Evolutionary conservation across 1,284 basidiomycete species (phyloP).

Genomic region (Cutaneotrichosporon cavernicola): DNA sequence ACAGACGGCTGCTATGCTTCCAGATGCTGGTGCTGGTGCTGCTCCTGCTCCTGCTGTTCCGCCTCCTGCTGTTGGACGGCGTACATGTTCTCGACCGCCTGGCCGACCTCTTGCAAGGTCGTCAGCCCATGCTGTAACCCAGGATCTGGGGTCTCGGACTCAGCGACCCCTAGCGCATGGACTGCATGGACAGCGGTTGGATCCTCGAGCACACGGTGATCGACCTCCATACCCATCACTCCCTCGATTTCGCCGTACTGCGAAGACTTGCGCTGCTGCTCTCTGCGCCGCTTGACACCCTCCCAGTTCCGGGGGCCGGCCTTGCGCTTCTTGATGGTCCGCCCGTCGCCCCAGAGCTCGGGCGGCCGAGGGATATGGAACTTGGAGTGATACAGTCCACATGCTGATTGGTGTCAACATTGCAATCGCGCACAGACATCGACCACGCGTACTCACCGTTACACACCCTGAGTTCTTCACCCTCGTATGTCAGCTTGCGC

Average conservation of each 20-base stretch:
- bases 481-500: conserved; percentile 41
- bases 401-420: conserved; percentile 32
- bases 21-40: background rate
- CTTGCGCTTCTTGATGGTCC: conserved; percentile 42
- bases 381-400: conserved; percentile 47
- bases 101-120: conserved; percentile 19
- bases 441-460: conserved; percentile 39
- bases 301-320: conserved; percentile 24
- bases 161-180: background rate
- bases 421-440: conserved; percentile 1
- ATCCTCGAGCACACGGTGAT: conserved; percentile 3
- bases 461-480: conserved; percentile 44
- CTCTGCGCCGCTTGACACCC: conserved; percentile 7
- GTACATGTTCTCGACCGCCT: conserved; percentile 26
- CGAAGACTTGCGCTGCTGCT: conserved; percentile 2
- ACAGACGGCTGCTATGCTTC: background rate
- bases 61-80: conserved; percentile 12
- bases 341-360: conserved; percentile 50
- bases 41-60: background rate
- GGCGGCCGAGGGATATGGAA: conserved; percentile 48
- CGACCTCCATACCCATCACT: background rate
- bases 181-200: background rate
- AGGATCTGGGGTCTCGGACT: background rate
- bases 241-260: background rate
- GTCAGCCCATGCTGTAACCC: background rate